Percentiles rank a stretch among this genome's conserved stretches.
Conservation (phyloP, 352 stramenopile genomes). For the Pythium phragmitis region DNA sequence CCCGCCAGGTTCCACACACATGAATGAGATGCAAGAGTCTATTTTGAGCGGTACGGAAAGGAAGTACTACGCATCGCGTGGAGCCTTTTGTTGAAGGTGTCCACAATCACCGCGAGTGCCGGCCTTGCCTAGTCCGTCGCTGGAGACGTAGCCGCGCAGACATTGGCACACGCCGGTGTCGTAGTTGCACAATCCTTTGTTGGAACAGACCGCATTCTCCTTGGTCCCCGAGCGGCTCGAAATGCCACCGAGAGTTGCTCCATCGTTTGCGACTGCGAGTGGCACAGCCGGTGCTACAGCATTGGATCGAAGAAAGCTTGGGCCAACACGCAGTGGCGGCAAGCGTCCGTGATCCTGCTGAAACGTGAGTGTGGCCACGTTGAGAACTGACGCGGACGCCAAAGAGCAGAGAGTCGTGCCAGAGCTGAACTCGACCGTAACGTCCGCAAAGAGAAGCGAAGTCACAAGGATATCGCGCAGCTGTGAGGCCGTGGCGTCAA, state of each 20-base stretch:
- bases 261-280: conserved; percentile 42
- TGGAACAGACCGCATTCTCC: conserved; percentile 86
- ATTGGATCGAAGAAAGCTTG: conserved; percentile 14
- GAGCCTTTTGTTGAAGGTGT: conserved; percentile 24
- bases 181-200: conserved; percentile 85
- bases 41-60: conserved; percentile 22
- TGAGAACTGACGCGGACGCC: conserved; percentile 25
- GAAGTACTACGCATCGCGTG: conserved; percentile 5
- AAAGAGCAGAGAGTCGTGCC: conserved; percentile 41
- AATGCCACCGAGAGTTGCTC: conserved; percentile 36
- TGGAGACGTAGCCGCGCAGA: conserved; percentile 47
- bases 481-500: conserved; percentile 35
- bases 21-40: conserved; percentile 9
- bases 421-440: conserved; percentile 42
- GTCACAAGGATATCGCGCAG: conserved; percentile 59
- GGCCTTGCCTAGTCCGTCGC: conserved; percentile 54
- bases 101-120: conserved; percentile 71
- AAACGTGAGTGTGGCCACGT: conserved; percentile 64
- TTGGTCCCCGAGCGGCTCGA: conserved; percentile 79
- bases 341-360: conserved; percentile 48
- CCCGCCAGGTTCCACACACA: background rate
- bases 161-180: conserved; percentile 51
- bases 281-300: conserved; percentile 18
- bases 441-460: conserved; percentile 51
- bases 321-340: conserved; percentile 40